phyloP scores from a whole-genome alignment of 129 eudicot genomes.

The Ambrosia trifida region DNA sequence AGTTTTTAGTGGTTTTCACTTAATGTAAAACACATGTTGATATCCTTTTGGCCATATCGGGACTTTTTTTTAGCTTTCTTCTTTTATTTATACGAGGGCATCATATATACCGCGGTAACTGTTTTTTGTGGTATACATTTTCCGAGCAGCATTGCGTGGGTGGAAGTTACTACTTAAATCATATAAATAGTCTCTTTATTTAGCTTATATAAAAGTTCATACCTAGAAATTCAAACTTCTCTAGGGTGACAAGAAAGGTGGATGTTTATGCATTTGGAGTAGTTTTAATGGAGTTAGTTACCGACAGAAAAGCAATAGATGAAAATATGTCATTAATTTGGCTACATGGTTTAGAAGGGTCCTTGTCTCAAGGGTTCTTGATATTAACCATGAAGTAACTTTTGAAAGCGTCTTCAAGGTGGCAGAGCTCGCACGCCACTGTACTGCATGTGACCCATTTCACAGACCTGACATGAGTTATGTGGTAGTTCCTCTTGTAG shows the following conservation, averaged over 20 bases:
- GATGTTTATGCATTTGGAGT: conserved; percentile 54
- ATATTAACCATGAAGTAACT: conserved; percentile 39
- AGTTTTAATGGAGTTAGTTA: conserved; percentile 45
- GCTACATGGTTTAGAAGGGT: conserved; percentile 45
- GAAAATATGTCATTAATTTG: conserved; percentile 32
- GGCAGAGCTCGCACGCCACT: conserved; percentile 46
- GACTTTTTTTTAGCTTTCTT: no score
- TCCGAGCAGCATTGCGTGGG: no score
- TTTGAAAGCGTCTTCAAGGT: conserved; percentile 38
- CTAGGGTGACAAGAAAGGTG: conserved; percentile 44
- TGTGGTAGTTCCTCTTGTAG: conserved; percentile 40
- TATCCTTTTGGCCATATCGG: no score
- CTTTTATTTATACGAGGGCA: no score
- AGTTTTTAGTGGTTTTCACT: no score
- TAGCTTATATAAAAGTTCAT: no score
- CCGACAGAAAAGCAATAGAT: conserved; percentile 41
- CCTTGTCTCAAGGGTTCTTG: conserved; percentile 32
- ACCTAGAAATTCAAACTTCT: no score
- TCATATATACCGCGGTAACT: no score
- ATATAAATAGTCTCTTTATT: no score
- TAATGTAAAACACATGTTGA: no score
- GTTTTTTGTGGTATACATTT: no score
- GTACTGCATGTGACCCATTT: conserved; percentile 39
- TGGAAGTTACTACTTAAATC: no score
- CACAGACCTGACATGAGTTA: conserved; percentile 49